A percentile compares a stretch with the other conserved stretches of the same genome.
phyloP scores from a whole-genome alignment of 257 asterid genomes.

The Solanum virginianum region DNA sequence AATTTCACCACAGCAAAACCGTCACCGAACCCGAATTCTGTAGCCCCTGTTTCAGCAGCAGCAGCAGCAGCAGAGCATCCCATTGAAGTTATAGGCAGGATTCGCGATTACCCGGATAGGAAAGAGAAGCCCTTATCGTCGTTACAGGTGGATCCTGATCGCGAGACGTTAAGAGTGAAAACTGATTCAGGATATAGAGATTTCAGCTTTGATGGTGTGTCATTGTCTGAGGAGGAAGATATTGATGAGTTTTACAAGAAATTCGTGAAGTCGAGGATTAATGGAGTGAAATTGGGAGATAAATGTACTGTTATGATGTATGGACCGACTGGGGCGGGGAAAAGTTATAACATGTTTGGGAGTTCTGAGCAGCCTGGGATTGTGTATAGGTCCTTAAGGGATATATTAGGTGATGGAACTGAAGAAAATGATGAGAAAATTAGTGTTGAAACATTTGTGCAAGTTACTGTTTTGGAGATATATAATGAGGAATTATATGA shows the following conservation, averaged over 20 bases:
- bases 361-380: constrained; percentile 64
- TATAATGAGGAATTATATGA: constrained; percentile 93
- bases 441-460: constrained; percentile 57
- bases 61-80: constrained; percentile 59
- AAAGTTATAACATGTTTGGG: constrained; percentile 96
- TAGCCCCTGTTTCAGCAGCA: neutral
- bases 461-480: constrained; percentile 82
- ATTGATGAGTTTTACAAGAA: constrained; percentile 63
- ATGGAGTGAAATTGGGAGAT: constrained; percentile 70
- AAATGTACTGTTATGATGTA: constrained; percentile 27
- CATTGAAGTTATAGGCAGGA: constrained; percentile 79
- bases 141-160: constrained; percentile 37
- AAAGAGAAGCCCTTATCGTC: constrained; percentile 18
- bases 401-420: constrained; percentile 49
- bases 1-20: constrained; percentile 20
- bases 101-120: constrained; percentile 61
- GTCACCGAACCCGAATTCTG: neutral
- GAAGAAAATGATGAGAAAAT: constrained; percentile 11
- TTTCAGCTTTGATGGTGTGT: constrained; percentile 72
- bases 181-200: constrained; percentile 82
- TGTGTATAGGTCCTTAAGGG: constrained; percentile 70
- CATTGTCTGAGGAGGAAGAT: constrained; percentile 67
- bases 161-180: constrained; percentile 47
- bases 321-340: constrained; percentile 95
- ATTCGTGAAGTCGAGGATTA: constrained; percentile 62